These are phyloP conservation scores for Fraxinus greggii DNA, from an alignment of 305 asterid species.

Conservation along the genomic window DNA sequence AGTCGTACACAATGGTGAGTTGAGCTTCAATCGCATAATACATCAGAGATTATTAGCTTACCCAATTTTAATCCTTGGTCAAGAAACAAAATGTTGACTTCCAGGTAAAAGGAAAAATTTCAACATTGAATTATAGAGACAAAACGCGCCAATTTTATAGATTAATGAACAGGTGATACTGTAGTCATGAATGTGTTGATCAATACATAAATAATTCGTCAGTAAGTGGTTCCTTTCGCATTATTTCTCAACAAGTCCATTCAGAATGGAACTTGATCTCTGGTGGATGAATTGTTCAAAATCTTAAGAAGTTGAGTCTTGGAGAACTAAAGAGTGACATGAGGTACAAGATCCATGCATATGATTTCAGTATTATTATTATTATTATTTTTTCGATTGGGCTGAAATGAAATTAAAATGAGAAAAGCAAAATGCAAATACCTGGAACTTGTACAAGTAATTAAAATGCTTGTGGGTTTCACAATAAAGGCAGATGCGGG, in stretches of 20 bases:
- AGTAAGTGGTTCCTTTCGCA: slow-evolving; percentile 10
- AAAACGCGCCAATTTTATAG: slow-evolving; percentile 3
- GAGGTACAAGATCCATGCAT: not conserved
- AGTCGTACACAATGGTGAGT: not conserved
- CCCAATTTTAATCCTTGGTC: not conserved
- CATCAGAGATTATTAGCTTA: slow-evolving; percentile 2
- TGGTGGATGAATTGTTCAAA: not conserved
- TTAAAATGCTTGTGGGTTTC: slow-evolving; percentile 95
- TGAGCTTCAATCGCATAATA: slow-evolving; percentile 4
- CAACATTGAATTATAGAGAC: slow-evolving; percentile 8
- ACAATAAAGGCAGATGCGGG: slow-evolving; percentile 84
- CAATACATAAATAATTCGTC: slow-evolving; percentile 6
- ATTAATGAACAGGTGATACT: not conserved
- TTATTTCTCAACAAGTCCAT: not conserved
- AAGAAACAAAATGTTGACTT: slow-evolving; percentile 8
- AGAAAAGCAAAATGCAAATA: slow-evolving; percentile 31
- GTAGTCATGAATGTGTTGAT: not conserved
- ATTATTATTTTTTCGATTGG: slow-evolving; percentile 3
- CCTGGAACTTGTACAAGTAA: slow-evolving; percentile 91
- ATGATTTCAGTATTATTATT: not conserved
- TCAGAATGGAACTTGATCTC: slow-evolving; percentile 3
- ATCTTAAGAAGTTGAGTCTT: not conserved
- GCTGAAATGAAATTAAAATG: slow-evolving; percentile 27
- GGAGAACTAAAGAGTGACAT: not conserved
- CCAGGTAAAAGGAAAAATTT: not conserved